These are phyloP conservation scores for Aspergillus niger DNA, from an alignment of 2,329 filamentous ascomycete genomes.

Conservation along the genomic window DNA sequence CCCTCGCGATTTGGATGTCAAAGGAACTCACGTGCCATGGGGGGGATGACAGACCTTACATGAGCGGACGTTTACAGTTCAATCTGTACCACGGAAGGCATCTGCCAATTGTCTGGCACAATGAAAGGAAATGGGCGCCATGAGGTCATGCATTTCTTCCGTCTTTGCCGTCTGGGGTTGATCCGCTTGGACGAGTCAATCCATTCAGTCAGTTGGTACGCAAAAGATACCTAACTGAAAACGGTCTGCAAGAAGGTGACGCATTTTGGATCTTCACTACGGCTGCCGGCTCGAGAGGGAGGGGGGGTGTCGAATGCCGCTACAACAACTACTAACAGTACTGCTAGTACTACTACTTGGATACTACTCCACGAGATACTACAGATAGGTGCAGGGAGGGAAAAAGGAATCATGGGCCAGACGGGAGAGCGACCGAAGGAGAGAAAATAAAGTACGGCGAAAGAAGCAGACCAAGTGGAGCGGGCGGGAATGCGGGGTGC, in stretches of 20 bases:
- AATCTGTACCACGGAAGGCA: not conserved
- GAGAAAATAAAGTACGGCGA: conserved; percentile 11
- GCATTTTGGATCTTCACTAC: too few relatives aligned
- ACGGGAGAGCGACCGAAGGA: not conserved
- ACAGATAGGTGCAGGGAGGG: too few relatives aligned
- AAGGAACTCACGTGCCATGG: not conserved
- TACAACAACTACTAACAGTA: too few relatives aligned
- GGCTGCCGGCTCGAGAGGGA: too few relatives aligned
- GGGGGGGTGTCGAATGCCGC: too few relatives aligned
- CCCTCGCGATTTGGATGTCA: not conserved
- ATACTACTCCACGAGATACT: too few relatives aligned
- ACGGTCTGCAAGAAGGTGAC: too few relatives aligned
- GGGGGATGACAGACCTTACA: not conserved
- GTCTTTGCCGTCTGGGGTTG: not conserved
- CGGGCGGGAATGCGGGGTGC: conserved; percentile 40
- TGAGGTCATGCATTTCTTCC: not conserved
- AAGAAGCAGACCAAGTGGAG: conserved; percentile 22
- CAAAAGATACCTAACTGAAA: too few relatives aligned
- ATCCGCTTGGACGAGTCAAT: too few relatives aligned
- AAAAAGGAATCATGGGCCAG: not conserved
- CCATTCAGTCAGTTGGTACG: too few relatives aligned
- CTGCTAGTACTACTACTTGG: too few relatives aligned
- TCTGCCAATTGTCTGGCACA: not conserved
- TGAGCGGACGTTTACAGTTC: not conserved
- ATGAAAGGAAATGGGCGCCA: conserved; percentile 1